Percentiles rank a stretch among this genome's conserved stretches.
These are phyloP conservation scores for Lachnellula subtilissima DNA, from an alignment of 2,329 filamentous ascomycete species.

Conservation along the genomic window DNA sequence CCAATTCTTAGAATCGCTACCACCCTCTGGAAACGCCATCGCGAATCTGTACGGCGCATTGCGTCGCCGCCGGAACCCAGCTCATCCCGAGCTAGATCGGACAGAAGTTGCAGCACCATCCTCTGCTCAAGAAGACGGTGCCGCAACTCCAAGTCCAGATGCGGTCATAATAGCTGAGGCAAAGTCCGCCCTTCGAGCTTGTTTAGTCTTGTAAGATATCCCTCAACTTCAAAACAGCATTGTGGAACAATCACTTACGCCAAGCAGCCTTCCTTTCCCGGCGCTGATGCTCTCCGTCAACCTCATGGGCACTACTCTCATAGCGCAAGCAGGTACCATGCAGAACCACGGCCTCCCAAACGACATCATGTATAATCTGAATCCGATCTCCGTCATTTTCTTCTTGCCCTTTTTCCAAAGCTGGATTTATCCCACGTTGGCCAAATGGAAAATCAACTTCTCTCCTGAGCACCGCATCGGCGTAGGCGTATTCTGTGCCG, in stretches of 20 bases:
- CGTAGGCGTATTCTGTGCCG: constrained; percentile 54
- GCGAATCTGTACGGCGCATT: no score
- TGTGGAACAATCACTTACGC: background rate
- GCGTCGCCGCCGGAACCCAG: no score
- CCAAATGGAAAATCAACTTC: constrained; percentile 47
- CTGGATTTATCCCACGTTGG: constrained; percentile 53
- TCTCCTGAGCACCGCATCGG: constrained; percentile 51
- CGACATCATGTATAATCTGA: constrained; percentile 54
- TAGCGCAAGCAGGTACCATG: constrained; percentile 51
- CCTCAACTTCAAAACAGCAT: background rate
- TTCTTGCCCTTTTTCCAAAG: constrained; percentile 47
- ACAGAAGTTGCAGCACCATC: no score
- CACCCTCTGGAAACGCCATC: no score
- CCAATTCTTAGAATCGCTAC: no score
- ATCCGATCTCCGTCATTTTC: constrained; percentile 53
- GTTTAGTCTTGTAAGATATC: no score
- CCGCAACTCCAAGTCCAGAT: no score
- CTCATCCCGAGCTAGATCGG: no score
- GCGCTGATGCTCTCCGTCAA: constrained; percentile 51
- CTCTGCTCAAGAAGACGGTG: no score
- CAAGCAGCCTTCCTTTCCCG: constrained; percentile 51
- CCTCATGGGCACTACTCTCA: constrained; percentile 61
- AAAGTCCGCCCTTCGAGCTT: no score
- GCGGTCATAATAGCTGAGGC: no score
- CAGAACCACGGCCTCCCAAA: constrained; percentile 48